These are phyloP conservation scores for Aristolochia fimbriata DNA, from an alignment of 164 flowering plant genomes.

Conservation along the genomic window DNA sequence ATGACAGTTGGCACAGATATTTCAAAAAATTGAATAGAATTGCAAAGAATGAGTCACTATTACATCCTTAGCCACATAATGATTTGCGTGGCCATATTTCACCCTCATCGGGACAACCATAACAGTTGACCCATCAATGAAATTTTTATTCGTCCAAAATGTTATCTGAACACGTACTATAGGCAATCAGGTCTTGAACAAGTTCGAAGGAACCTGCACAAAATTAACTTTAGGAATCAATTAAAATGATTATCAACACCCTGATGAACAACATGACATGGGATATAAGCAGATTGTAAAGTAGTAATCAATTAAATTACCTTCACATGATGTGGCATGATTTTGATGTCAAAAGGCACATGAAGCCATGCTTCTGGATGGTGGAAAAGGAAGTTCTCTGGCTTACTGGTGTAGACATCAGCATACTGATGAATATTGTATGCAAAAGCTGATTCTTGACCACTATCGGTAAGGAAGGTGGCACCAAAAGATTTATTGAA, in stretches of 20 bases:
- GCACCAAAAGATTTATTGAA: constrained; percentile 92
- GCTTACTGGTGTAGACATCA: constrained; percentile 93
- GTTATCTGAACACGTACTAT: too few relatives aligned
- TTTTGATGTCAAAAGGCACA: constrained; percentile 82
- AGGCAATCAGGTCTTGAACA: constrained; percentile 1
- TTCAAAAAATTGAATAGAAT: too few relatives aligned
- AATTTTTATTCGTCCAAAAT: too few relatives aligned
- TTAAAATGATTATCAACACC: not conserved
- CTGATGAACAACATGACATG: too few relatives aligned
- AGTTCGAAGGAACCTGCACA: constrained; percentile 9
- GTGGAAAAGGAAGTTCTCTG: constrained; percentile 73
- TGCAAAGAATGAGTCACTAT: too few relatives aligned
- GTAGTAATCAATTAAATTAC: constrained; percentile 21
- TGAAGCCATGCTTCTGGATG: constrained; percentile 91
- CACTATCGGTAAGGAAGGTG: constrained; percentile 84
- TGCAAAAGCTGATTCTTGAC: constrained; percentile 94
- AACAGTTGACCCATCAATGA: too few relatives aligned
- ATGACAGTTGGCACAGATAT: too few relatives aligned
- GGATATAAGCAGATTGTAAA: too few relatives aligned
- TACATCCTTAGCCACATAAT: too few relatives aligned
- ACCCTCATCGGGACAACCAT: too few relatives aligned
- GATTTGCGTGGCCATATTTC: too few relatives aligned
- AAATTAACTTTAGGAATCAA: not conserved
- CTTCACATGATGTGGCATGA: constrained; percentile 98
- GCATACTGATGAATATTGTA: constrained; percentile 94